A percentile compares a stretch with the other conserved stretches of the same genome.
phyloP scores from a whole-genome alignment of 805 yeast genomes.

The Sporopachydermia quercuum region DNA sequence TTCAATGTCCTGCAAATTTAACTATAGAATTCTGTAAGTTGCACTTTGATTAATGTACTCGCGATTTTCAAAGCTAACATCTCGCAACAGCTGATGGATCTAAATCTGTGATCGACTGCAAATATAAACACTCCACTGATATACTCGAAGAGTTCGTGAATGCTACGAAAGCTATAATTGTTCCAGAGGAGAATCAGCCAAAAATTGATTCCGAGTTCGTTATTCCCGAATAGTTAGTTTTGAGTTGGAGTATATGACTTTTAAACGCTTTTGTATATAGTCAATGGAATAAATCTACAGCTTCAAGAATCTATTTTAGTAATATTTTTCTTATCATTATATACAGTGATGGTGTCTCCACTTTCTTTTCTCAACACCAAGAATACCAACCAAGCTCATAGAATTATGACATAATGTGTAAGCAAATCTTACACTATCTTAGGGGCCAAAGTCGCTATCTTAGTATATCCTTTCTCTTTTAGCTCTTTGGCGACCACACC shows the following conservation, averaged over 20 bases:
- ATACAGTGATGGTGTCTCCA: too few relatives aligned
- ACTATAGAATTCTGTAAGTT: conserved; percentile 11
- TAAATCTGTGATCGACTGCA: conserved; percentile 35
- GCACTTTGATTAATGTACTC: too few relatives aligned
- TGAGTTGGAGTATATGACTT: too few relatives aligned
- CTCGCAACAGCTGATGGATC: conserved; percentile 20
- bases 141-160: conserved; percentile 44
- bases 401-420: too few relatives aligned
- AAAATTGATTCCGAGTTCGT: conserved; percentile 8
- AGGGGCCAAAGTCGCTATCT: conserved; percentile 85
- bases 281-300: too few relatives aligned
- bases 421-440: conserved; percentile 37
- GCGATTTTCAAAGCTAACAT: too few relatives aligned
- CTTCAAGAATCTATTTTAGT: too few relatives aligned
- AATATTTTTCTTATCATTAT: too few relatives aligned
- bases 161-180: conserved; percentile 34
- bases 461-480: conserved; percentile 66
- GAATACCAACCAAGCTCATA: too few relatives aligned
- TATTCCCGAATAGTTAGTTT: too few relatives aligned
- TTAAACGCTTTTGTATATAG: too few relatives aligned
- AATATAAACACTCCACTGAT: conserved; percentile 28
- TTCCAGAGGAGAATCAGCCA: conserved; percentile 27
- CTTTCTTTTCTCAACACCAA: too few relatives aligned
- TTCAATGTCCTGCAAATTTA: conserved; percentile 17
- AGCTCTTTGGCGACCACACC: conserved; percentile 87